Evolutionary conservation across 2,329 filamentous ascomycete species (phyloP).

Genomic region (Atkinsonella texensis): DNA sequence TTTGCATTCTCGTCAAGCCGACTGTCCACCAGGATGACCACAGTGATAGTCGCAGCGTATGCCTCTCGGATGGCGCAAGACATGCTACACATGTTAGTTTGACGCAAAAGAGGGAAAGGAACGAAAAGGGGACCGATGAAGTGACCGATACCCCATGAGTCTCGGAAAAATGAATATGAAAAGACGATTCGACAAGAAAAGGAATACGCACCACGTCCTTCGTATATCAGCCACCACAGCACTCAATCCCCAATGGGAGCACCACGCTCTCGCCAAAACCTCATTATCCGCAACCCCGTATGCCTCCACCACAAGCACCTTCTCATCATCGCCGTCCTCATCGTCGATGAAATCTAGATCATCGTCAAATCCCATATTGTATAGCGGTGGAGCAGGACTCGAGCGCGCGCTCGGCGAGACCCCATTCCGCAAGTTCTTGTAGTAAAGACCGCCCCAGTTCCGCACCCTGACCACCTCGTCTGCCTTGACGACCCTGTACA

Average conservation of each 20-base stretch:
- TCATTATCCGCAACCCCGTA: slow-evolving; percentile 66
- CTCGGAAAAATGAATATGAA: no score
- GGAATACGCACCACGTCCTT: slow-evolving; percentile 49
- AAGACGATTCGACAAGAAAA: not conserved
- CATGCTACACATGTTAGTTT: slow-evolving; percentile 36
- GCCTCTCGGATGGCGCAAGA: slow-evolving; percentile 64
- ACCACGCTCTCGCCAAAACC: slow-evolving; percentile 66
- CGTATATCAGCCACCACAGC: slow-evolving; percentile 58
- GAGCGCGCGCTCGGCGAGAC: slow-evolving; percentile 21
- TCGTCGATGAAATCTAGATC: slow-evolving; percentile 10
- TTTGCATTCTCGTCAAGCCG: slow-evolving; percentile 33
- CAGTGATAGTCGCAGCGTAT: slow-evolving; percentile 60
- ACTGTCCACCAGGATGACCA: slow-evolving; percentile 55
- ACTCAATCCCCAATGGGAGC: slow-evolving; percentile 60
- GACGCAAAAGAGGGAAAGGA: not conserved
- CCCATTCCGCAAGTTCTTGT: slow-evolving; percentile 11
- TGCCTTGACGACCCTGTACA: slow-evolving; percentile 44
- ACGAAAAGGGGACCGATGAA: no score
- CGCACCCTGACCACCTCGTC: slow-evolving; percentile 54
- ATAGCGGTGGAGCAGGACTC: slow-evolving; percentile 19
- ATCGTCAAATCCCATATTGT: slow-evolving; percentile 10
- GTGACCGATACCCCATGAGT: no score
- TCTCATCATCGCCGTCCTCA: slow-evolving; percentile 43
- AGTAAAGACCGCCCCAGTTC: slow-evolving; percentile 48
- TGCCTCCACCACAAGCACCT: slow-evolving; percentile 60